A percentile compares a stretch with the other conserved stretches of the same genome.
Conservation (phyloP, 805 yeast genomes). For the Nakazawaea anatomiae region DNA sequence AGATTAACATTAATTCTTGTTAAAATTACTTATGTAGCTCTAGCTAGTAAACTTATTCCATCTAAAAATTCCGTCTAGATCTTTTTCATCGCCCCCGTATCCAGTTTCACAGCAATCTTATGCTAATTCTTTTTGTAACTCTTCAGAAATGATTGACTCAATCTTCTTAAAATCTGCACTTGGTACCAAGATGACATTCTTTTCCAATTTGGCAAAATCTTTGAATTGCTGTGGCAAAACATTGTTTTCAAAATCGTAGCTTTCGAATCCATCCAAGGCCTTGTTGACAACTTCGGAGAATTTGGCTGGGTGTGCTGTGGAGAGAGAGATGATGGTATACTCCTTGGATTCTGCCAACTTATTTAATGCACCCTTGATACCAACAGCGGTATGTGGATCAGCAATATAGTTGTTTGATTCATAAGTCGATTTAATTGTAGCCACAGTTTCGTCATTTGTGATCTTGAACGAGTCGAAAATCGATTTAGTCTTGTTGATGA, state of each 20-base stretch:
- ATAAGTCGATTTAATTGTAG: slow-evolving; percentile 71
- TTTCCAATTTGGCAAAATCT: slow-evolving; percentile 61
- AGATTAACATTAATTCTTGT: too few species aligned
- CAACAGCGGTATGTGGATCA: slow-evolving; percentile 97
- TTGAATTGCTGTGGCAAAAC: slow-evolving; percentile 87
- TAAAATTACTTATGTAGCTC: too few species aligned
- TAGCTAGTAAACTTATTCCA: too few species aligned
- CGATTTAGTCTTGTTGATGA: slow-evolving; percentile 57
- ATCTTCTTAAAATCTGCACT: slow-evolving; percentile 69
- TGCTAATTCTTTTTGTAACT: slow-evolving; percentile 42
- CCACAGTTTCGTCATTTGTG: slow-evolving; percentile 69
- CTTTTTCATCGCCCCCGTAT: too few species aligned
- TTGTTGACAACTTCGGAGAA: slow-evolving; percentile 92
- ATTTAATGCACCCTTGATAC: slow-evolving; percentile 72
- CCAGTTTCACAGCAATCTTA: background rate
- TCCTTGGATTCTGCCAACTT: slow-evolving; percentile 44
- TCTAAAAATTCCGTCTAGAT: too few species aligned
- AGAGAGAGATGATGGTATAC: slow-evolving; percentile 60
- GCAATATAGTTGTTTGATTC: slow-evolving; percentile 63
- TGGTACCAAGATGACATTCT: slow-evolving; percentile 68
- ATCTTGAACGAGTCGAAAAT: slow-evolving; percentile 80
- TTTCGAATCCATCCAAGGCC: slow-evolving; percentile 60
- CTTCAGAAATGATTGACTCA: slow-evolving; percentile 70
- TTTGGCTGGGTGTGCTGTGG: slow-evolving; percentile 99
- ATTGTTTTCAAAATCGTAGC: slow-evolving; percentile 79